A percentile compares a stretch with the other conserved stretches of the same genome.
phyloP scores from a whole-genome alignment of 768 basidiomycete genomes.

The Amanita thiersii region DNA sequence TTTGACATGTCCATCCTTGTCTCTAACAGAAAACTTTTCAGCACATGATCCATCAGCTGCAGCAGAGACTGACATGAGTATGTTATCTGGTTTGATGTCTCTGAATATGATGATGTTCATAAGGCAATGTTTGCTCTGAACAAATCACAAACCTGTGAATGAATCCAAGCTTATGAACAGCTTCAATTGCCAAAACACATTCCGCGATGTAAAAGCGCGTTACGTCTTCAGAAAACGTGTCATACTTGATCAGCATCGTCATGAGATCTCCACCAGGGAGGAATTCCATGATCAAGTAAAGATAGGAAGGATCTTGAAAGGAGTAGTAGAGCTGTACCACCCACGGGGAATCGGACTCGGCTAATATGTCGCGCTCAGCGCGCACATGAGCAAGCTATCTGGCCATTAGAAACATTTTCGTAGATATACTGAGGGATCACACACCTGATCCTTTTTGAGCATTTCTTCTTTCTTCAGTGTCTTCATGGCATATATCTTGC shows the following conservation, averaged over 20 bases:
- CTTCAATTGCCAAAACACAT: conserved; percentile 95
- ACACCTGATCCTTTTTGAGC: conserved; percentile 97
- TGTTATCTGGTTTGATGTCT: conserved; percentile 99
- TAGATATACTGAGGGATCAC: conserved; percentile 12
- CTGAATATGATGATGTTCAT: conserved; percentile 30
- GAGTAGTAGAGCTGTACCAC: conserved; percentile 96
- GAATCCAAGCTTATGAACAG: conserved; percentile 94
- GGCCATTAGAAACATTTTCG: neutral
- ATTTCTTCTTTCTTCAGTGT: conserved; percentile 95
- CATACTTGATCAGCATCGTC: conserved; percentile 99
- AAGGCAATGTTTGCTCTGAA: conserved; percentile 1
- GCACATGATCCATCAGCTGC: conserved; percentile 1
- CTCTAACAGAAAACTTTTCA: conserved; percentile 25
- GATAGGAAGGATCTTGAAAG: conserved; percentile 89
- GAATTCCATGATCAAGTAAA: conserved; percentile 99
- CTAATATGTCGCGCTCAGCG: conserved; percentile 93
- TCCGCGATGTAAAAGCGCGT: conserved; percentile 99
- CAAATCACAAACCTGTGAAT: conserved; percentile 73
- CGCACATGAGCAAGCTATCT: conserved; percentile 90
- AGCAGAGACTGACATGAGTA: conserved; percentile 34
- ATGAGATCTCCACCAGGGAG: conserved; percentile 97
- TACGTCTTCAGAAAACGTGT: conserved; percentile 97
- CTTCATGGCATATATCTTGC: conserved; percentile 99
- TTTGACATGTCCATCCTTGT: conserved; percentile 95
- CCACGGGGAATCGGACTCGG: conserved; percentile 93